Conservation (phyloP, 208 protist species). For the Trypanosomatidae sp. region DNA sequence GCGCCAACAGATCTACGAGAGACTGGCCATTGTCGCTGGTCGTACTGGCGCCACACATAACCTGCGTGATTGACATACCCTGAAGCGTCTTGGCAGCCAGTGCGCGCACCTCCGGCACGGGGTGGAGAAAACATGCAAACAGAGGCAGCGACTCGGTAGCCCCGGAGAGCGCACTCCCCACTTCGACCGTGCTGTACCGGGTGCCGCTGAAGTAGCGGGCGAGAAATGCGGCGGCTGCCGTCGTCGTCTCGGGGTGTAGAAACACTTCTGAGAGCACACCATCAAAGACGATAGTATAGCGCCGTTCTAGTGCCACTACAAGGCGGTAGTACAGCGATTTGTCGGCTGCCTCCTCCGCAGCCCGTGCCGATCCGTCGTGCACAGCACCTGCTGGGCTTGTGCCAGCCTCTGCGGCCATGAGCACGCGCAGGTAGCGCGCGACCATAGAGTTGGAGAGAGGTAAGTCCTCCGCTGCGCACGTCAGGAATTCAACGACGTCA, state of each 20-base stretch:
- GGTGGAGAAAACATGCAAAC: slow-evolving; percentile 81
- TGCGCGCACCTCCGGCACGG: slow-evolving; percentile 58
- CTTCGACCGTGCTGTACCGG: slow-evolving; percentile 69
- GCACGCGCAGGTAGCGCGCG: slow-evolving; percentile 36
- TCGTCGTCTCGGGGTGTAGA: slow-evolving; percentile 28
- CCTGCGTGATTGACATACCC: slow-evolving; percentile 47
- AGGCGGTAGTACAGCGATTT: slow-evolving; percentile 29
- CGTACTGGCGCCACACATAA: slow-evolving; percentile 16
- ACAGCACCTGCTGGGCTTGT: background rate
- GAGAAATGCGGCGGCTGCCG: slow-evolving; percentile 49
- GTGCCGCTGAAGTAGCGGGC: slow-evolving; percentile 73
- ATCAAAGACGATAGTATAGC: slow-evolving; percentile 70
- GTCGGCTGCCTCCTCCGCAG: slow-evolving; percentile 9
- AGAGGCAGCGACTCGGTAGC: slow-evolving; percentile 61
- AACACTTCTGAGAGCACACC: slow-evolving; percentile 60
- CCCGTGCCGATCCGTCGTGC: slow-evolving; percentile 1
- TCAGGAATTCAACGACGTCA: slow-evolving; percentile 66
- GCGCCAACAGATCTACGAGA: slow-evolving; percentile 51
- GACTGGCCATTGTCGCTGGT: slow-evolving; percentile 26
- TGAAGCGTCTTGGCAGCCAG: slow-evolving; percentile 49
- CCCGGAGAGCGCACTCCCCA: slow-evolving; percentile 23
- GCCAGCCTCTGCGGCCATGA: slow-evolving; percentile 35
- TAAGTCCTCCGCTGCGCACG: slow-evolving; percentile 57
- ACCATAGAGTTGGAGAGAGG: slow-evolving; percentile 58
- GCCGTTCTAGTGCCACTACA: slow-evolving; percentile 64